These are phyloP conservation scores for Colletotrichum tofieldiae DNA, from an alignment of 2,329 filamentous ascomycete genomes.

Conservation along the genomic window DNA sequence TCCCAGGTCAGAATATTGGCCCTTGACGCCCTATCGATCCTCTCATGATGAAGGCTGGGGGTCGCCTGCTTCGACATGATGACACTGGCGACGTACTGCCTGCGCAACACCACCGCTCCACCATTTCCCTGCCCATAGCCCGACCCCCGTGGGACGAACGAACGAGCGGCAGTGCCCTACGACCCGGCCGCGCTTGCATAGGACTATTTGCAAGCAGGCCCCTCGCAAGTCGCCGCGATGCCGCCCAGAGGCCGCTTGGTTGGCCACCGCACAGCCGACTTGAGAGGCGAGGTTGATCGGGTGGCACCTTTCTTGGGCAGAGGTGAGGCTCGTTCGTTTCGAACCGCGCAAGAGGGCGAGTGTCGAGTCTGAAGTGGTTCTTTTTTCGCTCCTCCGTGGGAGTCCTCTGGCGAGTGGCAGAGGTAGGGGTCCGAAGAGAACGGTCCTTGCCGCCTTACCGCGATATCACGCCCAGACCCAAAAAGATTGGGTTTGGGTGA, in stretches of 20 bases:
- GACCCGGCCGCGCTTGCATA: slow-evolving; percentile 31
- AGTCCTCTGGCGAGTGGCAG: slow-evolving; percentile 37
- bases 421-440: slow-evolving; percentile 18
- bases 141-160: neutral
- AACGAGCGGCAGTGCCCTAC: slow-evolving; percentile 23
- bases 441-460: slow-evolving; percentile 35
- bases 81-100: slow-evolving; percentile 17
- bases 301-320: slow-evolving; percentile 27
- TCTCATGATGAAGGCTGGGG: slow-evolving; percentile 1
- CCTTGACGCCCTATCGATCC: slow-evolving; percentile 16
- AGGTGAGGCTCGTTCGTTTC: slow-evolving; percentile 26
- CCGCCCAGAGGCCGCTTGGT: slow-evolving; percentile 39
- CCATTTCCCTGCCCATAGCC: slow-evolving; percentile 8
- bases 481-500: slow-evolving; percentile 34
- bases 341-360: slow-evolving; percentile 19
- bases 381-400: slow-evolving; percentile 1
- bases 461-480: slow-evolving; percentile 15
- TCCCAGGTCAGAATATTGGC: neutral
- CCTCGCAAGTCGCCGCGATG: slow-evolving; percentile 37
- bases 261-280: slow-evolving; percentile 36
- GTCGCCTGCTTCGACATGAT: slow-evolving; percentile 3
- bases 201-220: slow-evolving; percentile 20
- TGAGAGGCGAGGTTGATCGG: slow-evolving; percentile 26
- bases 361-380: neutral
- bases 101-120: slow-evolving; percentile 36